A percentile compares a stretch with the other conserved stretches of the same genome.
Evolutionary conservation across 75 land plant genomes (phyloP).

Genomic region (Pinus tabuliformis): DNA sequence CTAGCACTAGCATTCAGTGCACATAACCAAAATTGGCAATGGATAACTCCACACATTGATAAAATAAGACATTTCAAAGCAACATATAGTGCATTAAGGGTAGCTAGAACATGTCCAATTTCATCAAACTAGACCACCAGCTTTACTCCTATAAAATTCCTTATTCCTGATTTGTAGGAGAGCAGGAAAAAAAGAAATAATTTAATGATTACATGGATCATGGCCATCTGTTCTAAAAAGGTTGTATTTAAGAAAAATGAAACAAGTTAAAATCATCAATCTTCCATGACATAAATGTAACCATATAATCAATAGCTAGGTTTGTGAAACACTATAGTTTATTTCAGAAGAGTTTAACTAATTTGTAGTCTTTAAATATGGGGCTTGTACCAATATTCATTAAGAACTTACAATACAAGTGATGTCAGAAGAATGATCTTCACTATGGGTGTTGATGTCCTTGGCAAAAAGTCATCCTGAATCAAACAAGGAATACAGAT

Average conservation of each 20-base stretch:
- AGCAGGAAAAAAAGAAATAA: too few species aligned
- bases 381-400: background rate
- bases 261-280: background rate
- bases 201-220: background rate
- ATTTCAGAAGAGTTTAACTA: background rate
- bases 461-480: slow-evolving; percentile 44
- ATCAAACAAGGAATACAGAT: background rate
- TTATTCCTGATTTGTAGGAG: background rate
- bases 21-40: background rate
- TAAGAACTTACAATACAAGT: slow-evolving; percentile 8
- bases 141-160: background rate
- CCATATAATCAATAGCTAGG: background rate
- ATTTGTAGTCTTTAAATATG: background rate
- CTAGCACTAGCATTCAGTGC: background rate
- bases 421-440: slow-evolving; percentile 16
- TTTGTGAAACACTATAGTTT: background rate
- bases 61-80: background rate
- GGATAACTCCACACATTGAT: background rate
- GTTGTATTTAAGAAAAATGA: background rate
- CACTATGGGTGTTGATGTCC: slow-evolving; percentile 39
- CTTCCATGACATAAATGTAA: background rate
- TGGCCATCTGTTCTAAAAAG: background rate
- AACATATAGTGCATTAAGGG: background rate
- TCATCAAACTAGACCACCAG: background rate
- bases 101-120: background rate